phyloP scores from a whole-genome alignment of 768 basidiomycete genomes.

The Mycena maculata region DNA sequence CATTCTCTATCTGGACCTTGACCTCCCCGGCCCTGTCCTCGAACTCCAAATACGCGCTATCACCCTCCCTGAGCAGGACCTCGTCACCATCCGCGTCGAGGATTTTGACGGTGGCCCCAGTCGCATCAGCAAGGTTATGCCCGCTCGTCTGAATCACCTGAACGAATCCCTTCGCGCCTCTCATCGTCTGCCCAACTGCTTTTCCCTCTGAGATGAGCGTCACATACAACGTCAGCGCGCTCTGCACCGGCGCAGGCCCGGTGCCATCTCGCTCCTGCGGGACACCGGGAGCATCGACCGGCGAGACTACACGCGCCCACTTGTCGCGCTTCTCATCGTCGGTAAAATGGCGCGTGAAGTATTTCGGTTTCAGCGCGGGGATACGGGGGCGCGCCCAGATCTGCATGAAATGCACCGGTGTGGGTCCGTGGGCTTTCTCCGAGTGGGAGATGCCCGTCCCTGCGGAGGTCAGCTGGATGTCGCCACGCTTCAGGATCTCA shows the following conservation, averaged over 20 bases:
- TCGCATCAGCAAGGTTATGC: conserved; percentile 69
- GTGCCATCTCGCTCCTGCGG: conserved; percentile 66
- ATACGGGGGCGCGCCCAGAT: conserved; percentile 60
- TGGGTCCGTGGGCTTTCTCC: conserved; percentile 58
- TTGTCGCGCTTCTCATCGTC: conserved; percentile 88
- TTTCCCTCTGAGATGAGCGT: conserved; percentile 72
- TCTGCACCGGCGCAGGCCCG: conserved; percentile 87
- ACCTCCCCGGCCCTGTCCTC: conserved; percentile 33
- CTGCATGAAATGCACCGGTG: conserved; percentile 63
- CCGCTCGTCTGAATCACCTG: conserved; percentile 89
- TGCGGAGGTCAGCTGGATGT: conserved; percentile 90
- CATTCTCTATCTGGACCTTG: conserved; percentile 70
- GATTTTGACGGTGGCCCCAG: conserved; percentile 59
- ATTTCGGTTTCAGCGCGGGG: conserved; percentile 70
- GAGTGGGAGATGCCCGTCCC: conserved; percentile 53
- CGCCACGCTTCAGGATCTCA: conserved; percentile 89
- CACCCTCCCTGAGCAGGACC: neutral
- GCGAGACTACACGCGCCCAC: conserved; percentile 82
- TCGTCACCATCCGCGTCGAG: neutral
- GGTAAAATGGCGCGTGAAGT: conserved; percentile 87
- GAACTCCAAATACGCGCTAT: neutral
- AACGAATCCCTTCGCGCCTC: conserved; percentile 74
- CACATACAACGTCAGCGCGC: conserved; percentile 76
- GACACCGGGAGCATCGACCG: conserved; percentile 69
- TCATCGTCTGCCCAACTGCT: conserved; percentile 63